Conservation (phyloP, 2,329 filamentous ascomycete genomes). For the Fusarium continuum region DNA sequence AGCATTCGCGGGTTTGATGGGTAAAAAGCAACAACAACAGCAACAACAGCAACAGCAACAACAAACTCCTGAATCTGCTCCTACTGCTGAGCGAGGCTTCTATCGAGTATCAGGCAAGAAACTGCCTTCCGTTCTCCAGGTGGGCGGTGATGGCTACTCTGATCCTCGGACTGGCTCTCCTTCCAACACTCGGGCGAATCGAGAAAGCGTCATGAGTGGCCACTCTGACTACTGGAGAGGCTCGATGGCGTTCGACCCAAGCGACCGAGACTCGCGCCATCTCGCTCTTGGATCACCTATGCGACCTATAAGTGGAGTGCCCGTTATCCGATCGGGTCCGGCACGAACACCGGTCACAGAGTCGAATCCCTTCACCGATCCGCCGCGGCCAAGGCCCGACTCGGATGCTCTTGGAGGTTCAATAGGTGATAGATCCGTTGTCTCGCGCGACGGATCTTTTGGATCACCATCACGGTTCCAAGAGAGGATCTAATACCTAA, state of each 20-base stretch:
- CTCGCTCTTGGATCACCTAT: constrained; percentile 66
- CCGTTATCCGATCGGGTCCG: constrained; percentile 72
- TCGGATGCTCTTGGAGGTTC: constrained; percentile 40
- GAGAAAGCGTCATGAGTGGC: constrained; percentile 56
- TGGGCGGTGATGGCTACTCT: constrained; percentile 70
- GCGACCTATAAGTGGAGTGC: constrained; percentile 67
- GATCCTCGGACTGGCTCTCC: constrained; percentile 48
- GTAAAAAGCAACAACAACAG: constrained; percentile 49
- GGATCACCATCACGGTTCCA: constrained; percentile 44
- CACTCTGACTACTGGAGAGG: constrained; percentile 64
- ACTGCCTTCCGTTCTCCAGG: constrained; percentile 68
- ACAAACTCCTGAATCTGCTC: constrained; percentile 42
- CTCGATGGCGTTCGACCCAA: constrained; percentile 57
- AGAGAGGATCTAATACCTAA: constrained; percentile 40
- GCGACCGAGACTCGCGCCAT: constrained; percentile 48
- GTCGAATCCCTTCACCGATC: constrained; percentile 58
- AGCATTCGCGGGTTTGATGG: constrained; percentile 57
- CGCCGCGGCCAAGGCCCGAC: constrained; percentile 42
- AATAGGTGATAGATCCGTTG: constrained; percentile 28
- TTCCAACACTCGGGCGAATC: constrained; percentile 38
- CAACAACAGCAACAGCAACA: constrained; percentile 48
- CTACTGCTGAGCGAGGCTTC: constrained; percentile 65
- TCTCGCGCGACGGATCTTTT: constrained; percentile 38
- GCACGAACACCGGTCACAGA: constrained; percentile 69
- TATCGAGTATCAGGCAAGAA: constrained; percentile 73